These are phyloP conservation scores for Penicillium desertorum DNA, from an alignment of 495 filamentous ascomycete genomes.

Conservation along the genomic window DNA sequence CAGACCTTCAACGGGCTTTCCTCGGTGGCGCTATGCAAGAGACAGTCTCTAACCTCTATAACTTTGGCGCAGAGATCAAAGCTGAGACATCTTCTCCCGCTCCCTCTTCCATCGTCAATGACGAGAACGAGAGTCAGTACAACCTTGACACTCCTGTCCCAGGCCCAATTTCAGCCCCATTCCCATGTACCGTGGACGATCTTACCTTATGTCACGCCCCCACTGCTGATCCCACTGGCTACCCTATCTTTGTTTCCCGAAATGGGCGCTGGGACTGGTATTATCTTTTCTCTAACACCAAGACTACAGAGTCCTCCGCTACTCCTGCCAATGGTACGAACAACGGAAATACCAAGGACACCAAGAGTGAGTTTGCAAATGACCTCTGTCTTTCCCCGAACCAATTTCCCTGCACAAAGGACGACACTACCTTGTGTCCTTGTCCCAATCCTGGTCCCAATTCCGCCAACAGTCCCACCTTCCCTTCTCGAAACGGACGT, in stretches of 20 bases:
- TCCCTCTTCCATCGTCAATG: neutral
- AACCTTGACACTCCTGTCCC: neutral
- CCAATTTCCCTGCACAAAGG: neutral
- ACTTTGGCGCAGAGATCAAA: neutral
- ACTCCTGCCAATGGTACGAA: neutral
- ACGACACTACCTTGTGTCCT: neutral
- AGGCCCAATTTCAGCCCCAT: neutral
- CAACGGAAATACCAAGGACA: neutral
- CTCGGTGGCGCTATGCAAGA: neutral
- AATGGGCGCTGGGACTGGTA: conserved; percentile 3
- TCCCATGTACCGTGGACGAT: neutral
- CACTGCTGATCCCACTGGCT: neutral
- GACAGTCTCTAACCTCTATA: neutral
- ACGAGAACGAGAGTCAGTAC: conserved; percentile 1
- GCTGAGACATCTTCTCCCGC: neutral
- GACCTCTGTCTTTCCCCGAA: too few relatives aligned
- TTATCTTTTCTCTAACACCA: neutral
- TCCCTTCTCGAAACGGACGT: neutral
- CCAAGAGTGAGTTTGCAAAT: neutral
- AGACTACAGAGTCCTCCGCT: neutral
- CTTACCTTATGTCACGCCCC: neutral
- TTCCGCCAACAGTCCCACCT: neutral
- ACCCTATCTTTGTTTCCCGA: conserved; percentile 3
- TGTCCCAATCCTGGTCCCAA: neutral
- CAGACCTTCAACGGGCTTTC: neutral